These are phyloP conservation scores for Geotrichum phurueaensis DNA, from an alignment of 1,139 yeast species.

Conservation along the genomic window DNA sequence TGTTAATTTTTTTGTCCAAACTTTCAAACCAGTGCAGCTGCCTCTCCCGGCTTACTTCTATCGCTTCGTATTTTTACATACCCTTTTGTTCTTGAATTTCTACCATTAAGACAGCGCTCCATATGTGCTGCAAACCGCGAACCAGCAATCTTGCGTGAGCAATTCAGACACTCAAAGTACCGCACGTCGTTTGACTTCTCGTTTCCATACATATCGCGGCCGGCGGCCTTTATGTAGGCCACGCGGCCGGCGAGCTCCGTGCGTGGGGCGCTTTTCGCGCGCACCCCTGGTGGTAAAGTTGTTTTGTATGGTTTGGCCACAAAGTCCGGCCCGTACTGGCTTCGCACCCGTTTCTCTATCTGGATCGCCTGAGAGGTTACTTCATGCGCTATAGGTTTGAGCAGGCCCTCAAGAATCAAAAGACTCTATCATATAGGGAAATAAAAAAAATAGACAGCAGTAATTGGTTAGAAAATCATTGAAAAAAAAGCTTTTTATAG, in stretches of 20 bases:
- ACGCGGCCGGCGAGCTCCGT: constrained; percentile 30
- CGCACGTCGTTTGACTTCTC: constrained; percentile 41
- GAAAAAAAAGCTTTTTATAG: neutral
- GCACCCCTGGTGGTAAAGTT: constrained; percentile 17
- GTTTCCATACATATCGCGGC: constrained; percentile 48
- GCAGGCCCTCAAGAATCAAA: constrained; percentile 37
- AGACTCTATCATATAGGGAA: constrained; percentile 23
- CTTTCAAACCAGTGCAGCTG: neutral
- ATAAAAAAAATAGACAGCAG: neutral
- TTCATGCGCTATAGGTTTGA: constrained; percentile 41
- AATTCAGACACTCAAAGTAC: constrained; percentile 74
- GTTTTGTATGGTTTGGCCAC: constrained; percentile 21
- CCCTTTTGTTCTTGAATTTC: constrained; percentile 28
- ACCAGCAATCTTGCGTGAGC: constrained; percentile 83
- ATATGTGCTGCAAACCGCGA: constrained; percentile 89
- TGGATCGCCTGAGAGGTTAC: constrained; percentile 39
- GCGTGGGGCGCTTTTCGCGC: constrained; percentile 20
- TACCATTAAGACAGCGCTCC: constrained; percentile 74
- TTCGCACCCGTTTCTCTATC: constrained; percentile 37
- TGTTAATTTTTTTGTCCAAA: neutral
- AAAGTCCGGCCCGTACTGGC: constrained; percentile 29
- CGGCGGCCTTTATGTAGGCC: constrained; percentile 31
- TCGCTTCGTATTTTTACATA: constrained; percentile 1
- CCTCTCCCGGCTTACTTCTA: neutral
- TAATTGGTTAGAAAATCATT: neutral